Evolutionary conservation across 1,139 yeast genomes (phyloP).

Genomic region (Geotrichum fermentans): DNA sequence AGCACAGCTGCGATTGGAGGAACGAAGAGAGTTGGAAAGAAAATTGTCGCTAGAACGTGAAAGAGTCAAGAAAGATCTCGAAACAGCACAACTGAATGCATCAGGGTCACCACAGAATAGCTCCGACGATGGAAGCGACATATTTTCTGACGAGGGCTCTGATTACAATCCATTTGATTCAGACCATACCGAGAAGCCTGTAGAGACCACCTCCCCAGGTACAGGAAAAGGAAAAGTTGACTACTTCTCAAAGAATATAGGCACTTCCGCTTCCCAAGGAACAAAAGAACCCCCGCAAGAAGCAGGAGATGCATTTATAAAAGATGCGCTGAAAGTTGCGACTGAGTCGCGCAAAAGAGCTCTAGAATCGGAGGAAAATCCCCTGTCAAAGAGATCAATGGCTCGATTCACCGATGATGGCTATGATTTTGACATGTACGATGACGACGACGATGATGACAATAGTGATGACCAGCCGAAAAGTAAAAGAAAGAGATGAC

Average conservation of each 20-base stretch:
- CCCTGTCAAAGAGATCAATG: not conserved
- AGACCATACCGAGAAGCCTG: not conserved
- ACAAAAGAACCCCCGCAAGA: not conserved
- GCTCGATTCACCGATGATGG: not conserved
- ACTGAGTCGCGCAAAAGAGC: not conserved
- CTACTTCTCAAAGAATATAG: not conserved
- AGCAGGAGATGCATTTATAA: not conserved
- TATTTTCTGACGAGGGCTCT: slow-evolving; percentile 3
- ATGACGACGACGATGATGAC: slow-evolving; percentile 2
- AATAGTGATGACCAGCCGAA: not conserved
- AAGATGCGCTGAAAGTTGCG: not conserved
- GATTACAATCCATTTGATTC: slow-evolving; percentile 5
- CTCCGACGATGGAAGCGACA: not conserved
- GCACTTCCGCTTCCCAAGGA: not conserved
- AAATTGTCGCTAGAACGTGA: not conserved
- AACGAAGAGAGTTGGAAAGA: not conserved
- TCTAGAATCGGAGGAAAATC: not conserved
- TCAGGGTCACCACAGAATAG: not conserved
- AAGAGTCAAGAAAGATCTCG: not conserved
- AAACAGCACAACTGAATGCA: not conserved
- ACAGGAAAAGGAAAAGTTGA: not conserved
- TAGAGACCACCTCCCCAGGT: not conserved
- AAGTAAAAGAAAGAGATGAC: not conserved
- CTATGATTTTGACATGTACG: not conserved
- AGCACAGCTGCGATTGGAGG: not conserved